Evolutionary conservation across 2,329 filamentous ascomycete species (phyloP).

Genomic region (Niveomyces coronatus): DNA sequence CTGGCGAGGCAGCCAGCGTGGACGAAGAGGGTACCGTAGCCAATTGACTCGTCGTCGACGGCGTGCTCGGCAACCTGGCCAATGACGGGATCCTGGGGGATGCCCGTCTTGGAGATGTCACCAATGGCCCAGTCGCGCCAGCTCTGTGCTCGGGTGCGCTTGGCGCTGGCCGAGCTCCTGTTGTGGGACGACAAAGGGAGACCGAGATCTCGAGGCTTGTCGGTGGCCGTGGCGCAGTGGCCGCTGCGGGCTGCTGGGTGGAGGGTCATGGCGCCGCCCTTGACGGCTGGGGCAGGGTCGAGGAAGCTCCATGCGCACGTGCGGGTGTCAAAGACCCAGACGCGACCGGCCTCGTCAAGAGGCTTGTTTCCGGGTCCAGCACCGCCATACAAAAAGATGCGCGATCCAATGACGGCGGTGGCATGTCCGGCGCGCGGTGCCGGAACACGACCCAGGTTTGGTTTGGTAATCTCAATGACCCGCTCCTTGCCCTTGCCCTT

Average conservation of each 20-base stretch:
- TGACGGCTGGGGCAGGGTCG: constrained; percentile 41
- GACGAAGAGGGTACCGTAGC: constrained; percentile 59
- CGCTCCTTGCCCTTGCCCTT: constrained; percentile 31
- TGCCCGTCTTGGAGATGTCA: constrained; percentile 42
- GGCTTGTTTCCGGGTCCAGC: constrained; percentile 58
- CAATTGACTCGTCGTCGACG: constrained; percentile 49
- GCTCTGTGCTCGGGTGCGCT: constrained; percentile 22
- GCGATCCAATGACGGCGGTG: constrained; percentile 54
- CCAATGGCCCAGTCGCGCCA: constrained; percentile 49
- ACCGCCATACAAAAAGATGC: constrained; percentile 70
- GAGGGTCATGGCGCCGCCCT: constrained; percentile 27
- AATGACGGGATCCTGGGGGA: constrained; percentile 46
- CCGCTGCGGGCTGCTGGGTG: constrained; percentile 59
- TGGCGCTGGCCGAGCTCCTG: constrained; percentile 9
- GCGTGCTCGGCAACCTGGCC: constrained; percentile 47
- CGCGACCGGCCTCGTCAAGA: constrained; percentile 60
- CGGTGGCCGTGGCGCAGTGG: constrained; percentile 50
- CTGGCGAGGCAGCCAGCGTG: constrained; percentile 64
- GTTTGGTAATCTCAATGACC: constrained; percentile 16
- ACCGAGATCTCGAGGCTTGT: constrained; percentile 45
- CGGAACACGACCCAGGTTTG: constrained; percentile 40
- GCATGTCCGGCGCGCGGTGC: constrained; percentile 63
- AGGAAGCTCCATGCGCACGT: constrained; percentile 55
- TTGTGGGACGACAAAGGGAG: constrained; percentile 20
- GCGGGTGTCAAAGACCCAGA: constrained; percentile 67